Base-by-base conservation (phyloP, 495 filamentous ascomycete genomes). In the Stereocaulon alpinum region DNA sequence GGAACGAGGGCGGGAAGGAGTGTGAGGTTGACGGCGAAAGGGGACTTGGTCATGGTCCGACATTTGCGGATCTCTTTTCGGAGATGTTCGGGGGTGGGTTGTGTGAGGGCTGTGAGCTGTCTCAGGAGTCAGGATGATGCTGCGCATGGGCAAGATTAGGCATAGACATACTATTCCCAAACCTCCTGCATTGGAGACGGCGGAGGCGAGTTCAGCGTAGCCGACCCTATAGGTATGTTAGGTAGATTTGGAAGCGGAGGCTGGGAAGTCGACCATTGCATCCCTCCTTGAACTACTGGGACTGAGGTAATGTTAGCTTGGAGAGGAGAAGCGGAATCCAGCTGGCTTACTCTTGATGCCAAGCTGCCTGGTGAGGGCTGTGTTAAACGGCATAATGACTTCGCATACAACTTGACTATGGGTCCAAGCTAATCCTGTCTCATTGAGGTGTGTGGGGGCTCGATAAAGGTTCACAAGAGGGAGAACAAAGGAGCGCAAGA, bases 261-360 rank as follows among this genome's bases (percentile, higher is more conserved):
- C 2, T 15, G 30, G 27, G n/a, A 15, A 6, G 47, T n/a, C 10
- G 22, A 50, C 47, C 84, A 88, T 82, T 95, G 91, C 90, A 95
- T 96, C 58, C 93, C 93, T 70, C 93, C 93, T 78, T 98, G 93
- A 48, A 98, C 89, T n/a, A 98, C 79, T 59, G 93, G 93, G 64
- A 96, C 90, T 93, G 64, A 61, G 43, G 17, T 6, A 61, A n/a
- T 37, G 40, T 72, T 56, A 73, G 64, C 48, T 18, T 56, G 29
- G 24, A 61, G 59, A 40, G 53, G 10, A 18, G n/a, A 22, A n/a
- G n/a, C 5, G n/a, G 27, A 18, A 40, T 15, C n/a, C 22, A 32
- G 43, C 30, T 51, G n/a, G n/a, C 77, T 29, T 80, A 90, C 88
- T 75, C 67, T 80, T 78, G 69, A 97, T 97, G 65, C 92, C 91